Base-by-base conservation (phyloP, 129 eudicot genomes). In the Chrysanthemum makinoi region DNA sequence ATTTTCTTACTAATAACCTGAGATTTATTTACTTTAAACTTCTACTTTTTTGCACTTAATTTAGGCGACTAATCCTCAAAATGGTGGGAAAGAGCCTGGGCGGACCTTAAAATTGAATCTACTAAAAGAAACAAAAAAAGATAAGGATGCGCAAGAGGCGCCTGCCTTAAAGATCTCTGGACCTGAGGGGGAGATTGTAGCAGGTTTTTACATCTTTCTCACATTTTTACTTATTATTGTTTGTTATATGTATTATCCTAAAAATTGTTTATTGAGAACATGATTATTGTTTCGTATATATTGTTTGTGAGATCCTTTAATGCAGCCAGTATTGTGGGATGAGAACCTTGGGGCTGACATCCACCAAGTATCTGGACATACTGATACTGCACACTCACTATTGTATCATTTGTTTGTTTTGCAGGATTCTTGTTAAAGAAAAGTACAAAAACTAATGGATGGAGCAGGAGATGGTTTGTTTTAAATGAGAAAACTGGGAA, bases 391-490 rank as follows among this genome's bases (percentile, higher is more conserved):
- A n/a, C 33, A 2, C 26, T 70, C 10, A n/a, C 8, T 16, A 57
- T 8, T n/a, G 75, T 19, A 22, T 28, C 26, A 33, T 55, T 17
- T 65, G 16, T 10, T 33, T 68, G 20, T 30, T 2, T 57, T 70
- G 73, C 88, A 91, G 97, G 97, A 52, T 91, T 86, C 60, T 65
- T 91, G 53, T 65, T 88, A 59, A 91, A 88, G 80, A 88, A 83
- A 79, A 91, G 96, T 76, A 87, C 84, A 71, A 88, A 88, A 81
- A 88, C 79, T 30, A 89, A 77, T 62, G 90, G 94, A 20, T 91
- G 97, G 97, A 86, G 91, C 47, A 84, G 83, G 76, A 78, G 93
- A 79, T 91, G 96, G 97, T 91, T 91, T 84, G 96, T 88, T 39
- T 78, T 88, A 33, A 91, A 91, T 81, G 94, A 88, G 79, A 91